phyloP scores from a whole-genome alignment of 2,329 filamentous ascomycete species.

The Fusarium verticillioides region DNA sequence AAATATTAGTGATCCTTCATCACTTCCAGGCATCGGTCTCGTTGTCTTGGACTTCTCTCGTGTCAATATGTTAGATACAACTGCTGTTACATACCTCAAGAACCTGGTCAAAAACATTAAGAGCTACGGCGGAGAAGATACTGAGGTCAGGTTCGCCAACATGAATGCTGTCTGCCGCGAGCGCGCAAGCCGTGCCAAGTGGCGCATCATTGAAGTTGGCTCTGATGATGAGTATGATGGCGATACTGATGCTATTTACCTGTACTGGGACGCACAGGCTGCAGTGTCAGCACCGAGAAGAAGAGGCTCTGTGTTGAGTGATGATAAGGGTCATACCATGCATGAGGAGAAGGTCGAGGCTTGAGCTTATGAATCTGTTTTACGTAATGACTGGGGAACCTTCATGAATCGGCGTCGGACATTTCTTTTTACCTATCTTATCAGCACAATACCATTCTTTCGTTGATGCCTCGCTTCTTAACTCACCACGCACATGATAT shows the following conservation, averaged over 20 bases:
- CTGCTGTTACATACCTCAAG: conserved; percentile 60
- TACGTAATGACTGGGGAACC: not conserved
- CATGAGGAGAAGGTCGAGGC: conserved; percentile 36
- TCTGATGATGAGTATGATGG: conserved; percentile 9
- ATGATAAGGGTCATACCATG: conserved; percentile 21
- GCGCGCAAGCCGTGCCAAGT: conserved; percentile 53
- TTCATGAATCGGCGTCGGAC: not conserved
- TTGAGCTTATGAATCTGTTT: not conserved
- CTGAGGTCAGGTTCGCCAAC: conserved; percentile 61
- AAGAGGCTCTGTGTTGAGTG: conserved; percentile 14
- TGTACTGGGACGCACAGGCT: conserved; percentile 31
- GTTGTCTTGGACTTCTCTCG: conserved; percentile 64
- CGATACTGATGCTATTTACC: conserved; percentile 11
- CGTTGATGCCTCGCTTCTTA: not conserved
- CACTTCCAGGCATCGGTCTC: conserved; percentile 54
- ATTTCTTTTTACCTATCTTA: too few species aligned
- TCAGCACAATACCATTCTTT: not conserved
- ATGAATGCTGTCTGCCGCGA: conserved; percentile 56
- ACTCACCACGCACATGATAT: too few species aligned
- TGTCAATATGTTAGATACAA: conserved; percentile 65
- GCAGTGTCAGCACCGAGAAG: conserved; percentile 35
- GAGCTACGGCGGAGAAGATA: conserved; percentile 58
- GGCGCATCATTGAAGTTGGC: conserved; percentile 42
- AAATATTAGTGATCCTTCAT: conserved; percentile 47
- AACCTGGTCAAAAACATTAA: conserved; percentile 60